Evolutionary conservation across 2,329 filamentous ascomycete species (phyloP).

Genomic region (Hypomyces rosellus): DNA sequence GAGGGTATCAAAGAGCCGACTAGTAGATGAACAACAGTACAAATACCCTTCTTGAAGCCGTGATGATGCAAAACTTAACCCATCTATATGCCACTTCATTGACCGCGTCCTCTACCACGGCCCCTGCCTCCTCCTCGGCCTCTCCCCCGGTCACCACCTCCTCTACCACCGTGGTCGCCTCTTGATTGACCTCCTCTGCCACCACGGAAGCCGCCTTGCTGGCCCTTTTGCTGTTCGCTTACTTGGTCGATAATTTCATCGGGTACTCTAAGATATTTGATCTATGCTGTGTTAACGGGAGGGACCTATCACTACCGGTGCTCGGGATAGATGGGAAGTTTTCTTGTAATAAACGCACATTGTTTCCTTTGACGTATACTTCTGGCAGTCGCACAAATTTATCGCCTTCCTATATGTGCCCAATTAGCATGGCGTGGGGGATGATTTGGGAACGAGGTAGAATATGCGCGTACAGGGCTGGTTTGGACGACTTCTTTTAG

Average conservation of each 20-base stretch:
- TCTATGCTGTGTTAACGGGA: conserved; percentile 46
- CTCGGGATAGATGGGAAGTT: no score
- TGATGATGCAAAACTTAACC: no score
- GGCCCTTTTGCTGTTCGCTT: conserved; percentile 81
- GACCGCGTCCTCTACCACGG: conserved; percentile 29
- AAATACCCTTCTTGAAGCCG: background rate
- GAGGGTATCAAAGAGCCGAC: background rate
- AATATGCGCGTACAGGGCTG: conserved; percentile 55
- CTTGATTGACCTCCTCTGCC: conserved; percentile 55
- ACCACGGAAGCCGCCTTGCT: conserved; percentile 57
- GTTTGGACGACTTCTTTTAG: conserved; percentile 97
- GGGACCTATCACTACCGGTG: no score
- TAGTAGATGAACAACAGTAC: background rate
- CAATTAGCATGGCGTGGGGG: background rate
- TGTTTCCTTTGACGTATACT: conserved; percentile 95
- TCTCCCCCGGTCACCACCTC: conserved; percentile 39
- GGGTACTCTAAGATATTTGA: conserved; percentile 94
- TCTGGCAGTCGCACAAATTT: conserved; percentile 89
- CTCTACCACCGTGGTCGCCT: conserved; percentile 52
- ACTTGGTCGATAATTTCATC: conserved; percentile 95
- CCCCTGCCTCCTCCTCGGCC: conserved; percentile 36
- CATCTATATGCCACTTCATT: conserved; percentile 18
- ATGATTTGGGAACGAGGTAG: background rate
- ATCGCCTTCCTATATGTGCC: conserved; percentile 64
- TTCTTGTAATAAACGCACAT: conserved; percentile 52